phyloP scores from a whole-genome alignment of 1,139 yeast genomes.

The Magnusiomyces suaveolens region DNA sequence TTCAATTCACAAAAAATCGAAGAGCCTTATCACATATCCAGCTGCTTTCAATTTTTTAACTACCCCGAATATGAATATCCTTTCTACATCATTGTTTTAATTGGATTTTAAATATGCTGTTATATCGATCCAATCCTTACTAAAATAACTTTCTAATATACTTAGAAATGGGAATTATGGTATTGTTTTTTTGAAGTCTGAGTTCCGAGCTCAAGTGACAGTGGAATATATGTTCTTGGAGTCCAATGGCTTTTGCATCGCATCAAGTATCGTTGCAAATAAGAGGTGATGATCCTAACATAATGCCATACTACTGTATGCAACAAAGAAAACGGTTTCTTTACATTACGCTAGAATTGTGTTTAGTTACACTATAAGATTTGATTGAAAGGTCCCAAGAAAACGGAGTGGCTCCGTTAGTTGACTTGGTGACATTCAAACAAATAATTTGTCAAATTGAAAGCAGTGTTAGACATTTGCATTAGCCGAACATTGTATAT shows the following conservation, averaged over 20 bases:
- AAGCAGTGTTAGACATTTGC: slow-evolving; percentile 77
- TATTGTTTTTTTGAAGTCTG: slow-evolving; percentile 84
- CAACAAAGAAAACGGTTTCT: slow-evolving; percentile 79
- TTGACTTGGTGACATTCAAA: slow-evolving; percentile 36
- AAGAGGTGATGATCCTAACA: slow-evolving; percentile 95
- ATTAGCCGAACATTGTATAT: slow-evolving; percentile 85
- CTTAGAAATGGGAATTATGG: slow-evolving; percentile 97
- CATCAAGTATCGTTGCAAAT: slow-evolving; percentile 88
- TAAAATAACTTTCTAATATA: slow-evolving; percentile 55
- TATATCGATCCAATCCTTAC: slow-evolving; percentile 34
- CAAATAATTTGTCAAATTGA: slow-evolving; percentile 68
- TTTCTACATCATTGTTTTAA: neutral
- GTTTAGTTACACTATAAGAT: slow-evolving; percentile 83
- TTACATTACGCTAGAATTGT: slow-evolving; percentile 86
- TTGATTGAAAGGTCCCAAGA: slow-evolving; percentile 39
- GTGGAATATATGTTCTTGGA: slow-evolving; percentile 89
- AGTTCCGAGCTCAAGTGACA: slow-evolving; percentile 85
- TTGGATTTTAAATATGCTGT: neutral
- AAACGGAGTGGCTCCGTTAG: neutral
- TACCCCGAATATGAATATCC: slow-evolving; percentile 3
- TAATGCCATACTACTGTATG: slow-evolving; percentile 83
- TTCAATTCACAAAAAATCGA: neutral
- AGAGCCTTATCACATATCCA: neutral
- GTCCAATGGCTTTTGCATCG: slow-evolving; percentile 89
- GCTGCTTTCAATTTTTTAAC: neutral